These are phyloP conservation scores for Mycena haematopus DNA, from an alignment of 768 basidiomycete genomes.

Conservation along the genomic window DNA sequence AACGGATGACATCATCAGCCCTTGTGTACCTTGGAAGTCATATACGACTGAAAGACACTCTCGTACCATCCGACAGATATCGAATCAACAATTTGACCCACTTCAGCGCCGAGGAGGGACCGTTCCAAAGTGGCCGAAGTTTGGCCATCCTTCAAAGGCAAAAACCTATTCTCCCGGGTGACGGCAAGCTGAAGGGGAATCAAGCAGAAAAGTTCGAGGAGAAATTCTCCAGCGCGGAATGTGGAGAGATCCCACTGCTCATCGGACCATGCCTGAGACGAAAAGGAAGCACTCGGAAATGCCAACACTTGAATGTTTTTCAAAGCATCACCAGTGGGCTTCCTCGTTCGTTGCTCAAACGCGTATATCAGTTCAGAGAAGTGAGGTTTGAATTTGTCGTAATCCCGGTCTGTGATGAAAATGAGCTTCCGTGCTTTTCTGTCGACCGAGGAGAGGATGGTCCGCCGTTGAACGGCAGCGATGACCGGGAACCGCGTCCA, in stretches of 20 bases:
- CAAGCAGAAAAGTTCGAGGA: slow-evolving; percentile 63
- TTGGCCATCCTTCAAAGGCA: slow-evolving; percentile 63
- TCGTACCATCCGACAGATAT: slow-evolving; percentile 57
- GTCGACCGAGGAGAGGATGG: slow-evolving; percentile 42
- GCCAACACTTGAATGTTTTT: slow-evolving; percentile 44
- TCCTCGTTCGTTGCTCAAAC: slow-evolving; percentile 58
- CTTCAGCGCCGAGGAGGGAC: slow-evolving; percentile 62
- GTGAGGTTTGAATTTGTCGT: slow-evolving; percentile 45
- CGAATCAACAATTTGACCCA: slow-evolving; percentile 58
- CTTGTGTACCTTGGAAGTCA: slow-evolving; percentile 54
- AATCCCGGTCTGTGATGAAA: slow-evolving; percentile 50
- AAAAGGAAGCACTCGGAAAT: slow-evolving; percentile 35
- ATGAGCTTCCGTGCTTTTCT: slow-evolving; percentile 44
- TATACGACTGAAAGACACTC: slow-evolving; percentile 65
- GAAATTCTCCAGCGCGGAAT: slow-evolving; percentile 63
- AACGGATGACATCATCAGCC: background rate
- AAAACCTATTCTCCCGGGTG: slow-evolving; percentile 63
- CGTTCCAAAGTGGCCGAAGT: slow-evolving; percentile 56
- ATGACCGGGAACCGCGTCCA: slow-evolving; percentile 69
- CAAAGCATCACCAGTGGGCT: slow-evolving; percentile 56
- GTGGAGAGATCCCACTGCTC: slow-evolving; percentile 40
- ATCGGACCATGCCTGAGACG: slow-evolving; percentile 23
- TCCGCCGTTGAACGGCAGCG: slow-evolving; percentile 55
- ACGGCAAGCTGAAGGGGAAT: slow-evolving; percentile 71
- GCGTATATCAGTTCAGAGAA: slow-evolving; percentile 50